A percentile compares a stretch with the other conserved stretches of the same genome.
phyloP scores from a whole-genome alignment of 129 eudicot genomes.

The Oenanthe sinensis region DNA sequence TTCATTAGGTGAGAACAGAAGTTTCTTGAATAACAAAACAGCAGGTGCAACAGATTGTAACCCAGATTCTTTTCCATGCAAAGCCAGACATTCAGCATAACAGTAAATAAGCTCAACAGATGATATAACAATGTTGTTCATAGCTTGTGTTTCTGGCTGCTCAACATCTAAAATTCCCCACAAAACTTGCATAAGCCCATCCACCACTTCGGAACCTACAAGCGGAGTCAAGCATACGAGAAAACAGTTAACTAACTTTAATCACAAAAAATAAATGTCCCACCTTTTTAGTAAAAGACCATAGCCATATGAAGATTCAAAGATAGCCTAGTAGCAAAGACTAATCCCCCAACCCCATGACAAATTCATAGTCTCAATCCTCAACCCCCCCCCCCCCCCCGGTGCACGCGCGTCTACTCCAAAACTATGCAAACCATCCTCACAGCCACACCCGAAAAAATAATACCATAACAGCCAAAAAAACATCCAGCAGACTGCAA shows the following conservation, averaged over 20 bases:
- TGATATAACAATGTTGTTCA: slow-evolving; percentile 86
- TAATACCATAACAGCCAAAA: not conserved
- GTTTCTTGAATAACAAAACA: slow-evolving; percentile 68
- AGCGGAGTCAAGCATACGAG: not conserved
- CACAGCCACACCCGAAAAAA: not conserved
- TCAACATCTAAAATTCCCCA: slow-evolving; percentile 98
- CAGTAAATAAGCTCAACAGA: slow-evolving; percentile 93
- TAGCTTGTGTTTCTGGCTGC: slow-evolving; percentile 92
- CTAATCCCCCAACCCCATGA: not conserved
- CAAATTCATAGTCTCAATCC: not conserved
- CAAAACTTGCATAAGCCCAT: slow-evolving; percentile 95
- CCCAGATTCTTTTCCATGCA: slow-evolving; percentile 61
- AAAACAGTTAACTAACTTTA: not conserved
- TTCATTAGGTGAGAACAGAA: slow-evolving; percentile 75
- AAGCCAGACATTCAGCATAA: slow-evolving; percentile 94
- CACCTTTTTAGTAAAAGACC: not conserved
- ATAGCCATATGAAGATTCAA: not conserved
- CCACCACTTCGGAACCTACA: slow-evolving; percentile 91
- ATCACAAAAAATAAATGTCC: not conserved
- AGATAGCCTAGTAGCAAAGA: not conserved
- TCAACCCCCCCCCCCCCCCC: not conserved
- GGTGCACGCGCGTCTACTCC: not conserved
- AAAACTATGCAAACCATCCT: not conserved
- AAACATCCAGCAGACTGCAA: not conserved
- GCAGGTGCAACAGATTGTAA: slow-evolving; percentile 78